Conservation (phyloP, 106 monocot genomes). For the Dendrobium huoshanense region DNA sequence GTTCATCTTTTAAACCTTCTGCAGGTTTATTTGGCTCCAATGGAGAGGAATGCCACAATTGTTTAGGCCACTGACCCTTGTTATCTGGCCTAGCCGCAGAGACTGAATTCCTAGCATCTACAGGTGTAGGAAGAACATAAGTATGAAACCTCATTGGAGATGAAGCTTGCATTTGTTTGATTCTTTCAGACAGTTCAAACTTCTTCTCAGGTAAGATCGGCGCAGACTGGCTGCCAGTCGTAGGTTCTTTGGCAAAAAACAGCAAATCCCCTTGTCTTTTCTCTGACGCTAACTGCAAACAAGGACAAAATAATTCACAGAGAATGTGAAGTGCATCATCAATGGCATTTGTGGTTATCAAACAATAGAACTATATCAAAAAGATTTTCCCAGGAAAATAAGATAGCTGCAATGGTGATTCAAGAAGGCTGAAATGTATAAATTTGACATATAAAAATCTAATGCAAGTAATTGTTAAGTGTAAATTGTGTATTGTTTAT, state of each 20-base stretch:
- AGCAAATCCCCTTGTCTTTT: constrained; percentile 25
- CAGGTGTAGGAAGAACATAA: constrained; percentile 73
- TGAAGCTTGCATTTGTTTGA: constrained; percentile 38
- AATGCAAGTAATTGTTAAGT: too few relatives aligned
- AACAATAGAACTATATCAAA: not conserved
- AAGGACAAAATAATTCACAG: not conserved
- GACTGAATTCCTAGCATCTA: constrained; percentile 41
- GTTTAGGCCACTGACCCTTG: constrained; percentile 19
- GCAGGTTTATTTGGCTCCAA: constrained; percentile 28
- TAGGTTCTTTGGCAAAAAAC: constrained; percentile 13
- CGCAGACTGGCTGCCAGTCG: constrained; percentile 58
- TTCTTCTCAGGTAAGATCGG: constrained; percentile 67
- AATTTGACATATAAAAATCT: too few relatives aligned
- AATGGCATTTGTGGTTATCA: not conserved
- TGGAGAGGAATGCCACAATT: constrained; percentile 60
- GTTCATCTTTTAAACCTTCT: constrained; percentile 25
- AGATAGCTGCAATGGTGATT: too few relatives aligned
- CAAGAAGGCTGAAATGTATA: too few relatives aligned
- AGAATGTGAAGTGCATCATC: not conserved
- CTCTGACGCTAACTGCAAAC: constrained; percentile 44
- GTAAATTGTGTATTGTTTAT: too few relatives aligned
- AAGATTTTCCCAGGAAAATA: not conserved
- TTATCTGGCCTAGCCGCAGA: constrained; percentile 11
- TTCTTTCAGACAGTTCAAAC: constrained; percentile 43
- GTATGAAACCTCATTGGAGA: constrained; percentile 57